These are phyloP conservation scores for Zelonia costaricensis DNA, from an alignment of 208 protist species.

Conservation along the genomic window DNA sequence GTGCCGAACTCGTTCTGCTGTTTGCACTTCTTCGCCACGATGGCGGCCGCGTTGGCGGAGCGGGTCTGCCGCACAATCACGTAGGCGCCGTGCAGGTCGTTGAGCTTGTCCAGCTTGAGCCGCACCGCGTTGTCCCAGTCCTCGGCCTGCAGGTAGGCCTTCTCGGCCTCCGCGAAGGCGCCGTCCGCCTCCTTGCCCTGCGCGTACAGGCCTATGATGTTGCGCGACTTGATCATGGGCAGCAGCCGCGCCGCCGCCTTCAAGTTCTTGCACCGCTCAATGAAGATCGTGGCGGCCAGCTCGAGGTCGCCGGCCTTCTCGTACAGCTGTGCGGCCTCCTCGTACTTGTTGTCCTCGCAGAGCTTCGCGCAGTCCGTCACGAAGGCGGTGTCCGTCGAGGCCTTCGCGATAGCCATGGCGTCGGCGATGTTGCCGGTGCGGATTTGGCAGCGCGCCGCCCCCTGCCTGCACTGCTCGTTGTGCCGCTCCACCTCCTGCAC, in stretches of 20 bases:
- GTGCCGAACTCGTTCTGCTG: slow-evolving; percentile 77
- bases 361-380: slow-evolving; percentile 93
- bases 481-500: slow-evolving; percentile 75
- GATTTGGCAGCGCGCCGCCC: slow-evolving; percentile 89
- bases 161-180: slow-evolving; percentile 90
- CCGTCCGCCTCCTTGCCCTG: slow-evolving; percentile 89
- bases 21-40: slow-evolving; percentile 94
- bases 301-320: slow-evolving; percentile 92
- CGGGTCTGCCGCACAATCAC: slow-evolving; percentile 93
- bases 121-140: slow-evolving; percentile 96
- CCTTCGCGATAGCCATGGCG: slow-evolving; percentile 83
- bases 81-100: slow-evolving; percentile 95
- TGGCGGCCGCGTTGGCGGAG: slow-evolving; percentile 88
- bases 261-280: slow-evolving; percentile 93
- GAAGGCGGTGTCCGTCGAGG: slow-evolving; percentile 67
- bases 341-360: slow-evolving; percentile 91
- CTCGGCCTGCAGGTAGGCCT: slow-evolving; percentile 93
- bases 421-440: slow-evolving; percentile 84
- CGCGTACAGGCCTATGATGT: slow-evolving; percentile 94
- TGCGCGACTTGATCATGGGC: slow-evolving; percentile 90
- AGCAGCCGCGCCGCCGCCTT: slow-evolving; percentile 87
- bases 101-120: slow-evolving; percentile 93
- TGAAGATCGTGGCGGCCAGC: slow-evolving; percentile 93
- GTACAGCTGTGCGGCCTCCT: slow-evolving; percentile 96
- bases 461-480: slow-evolving; percentile 83